Base-by-base conservation (phyloP, 2,329 filamentous ascomycete species). In the Pseudopithomyces chartarum region DNA sequence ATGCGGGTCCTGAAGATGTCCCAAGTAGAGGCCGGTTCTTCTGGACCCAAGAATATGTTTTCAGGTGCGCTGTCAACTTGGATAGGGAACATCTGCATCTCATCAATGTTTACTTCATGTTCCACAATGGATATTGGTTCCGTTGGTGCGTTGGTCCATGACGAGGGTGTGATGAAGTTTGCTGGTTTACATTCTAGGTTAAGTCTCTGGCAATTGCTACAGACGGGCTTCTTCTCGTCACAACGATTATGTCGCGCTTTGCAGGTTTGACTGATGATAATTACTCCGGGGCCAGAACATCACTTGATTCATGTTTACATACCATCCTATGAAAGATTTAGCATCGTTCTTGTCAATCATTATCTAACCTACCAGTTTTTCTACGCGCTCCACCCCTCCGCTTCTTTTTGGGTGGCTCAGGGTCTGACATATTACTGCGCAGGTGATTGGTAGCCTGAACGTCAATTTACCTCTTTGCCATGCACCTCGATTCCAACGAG, bases 221-320 rank as follows among this genome's bases (percentile, higher is more conserved):
- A 74, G 12, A 67, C 55, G 12, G 72, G 73, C 26, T 65, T 73
- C 45, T 61, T 67, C 49, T 75, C 73, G 22, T 75, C 72, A 49
- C 72, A 75, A 20, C 71, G 65, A 17, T 65, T 68, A 49, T 75
- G 71, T n/a, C 72, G 62, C 2, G 66, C 59, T 57, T 74, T 74
- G 47, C 71, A 74, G 3, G 71, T 73, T 26, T 68, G 51, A 51
- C 72, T 74, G 40, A n/a, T 19, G 23, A 4, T 17, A 3, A 46
- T 43, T 23, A 50, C 10, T 51, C 39, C 13, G 26, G 19, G 32
- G 13, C 2, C 17, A 5, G 6, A 3, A 20, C 29, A 12, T 15
- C 5, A 13, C 29, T 13, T 44, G 8, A 8, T 32, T 6, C 20
- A 36, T 20, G 10, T 15, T 6, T 38, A 57, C 58, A 33, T 50